Base-by-base conservation (phyloP, 192 early-diverging fungal species). In the Chytriomyces sp. region DNA sequence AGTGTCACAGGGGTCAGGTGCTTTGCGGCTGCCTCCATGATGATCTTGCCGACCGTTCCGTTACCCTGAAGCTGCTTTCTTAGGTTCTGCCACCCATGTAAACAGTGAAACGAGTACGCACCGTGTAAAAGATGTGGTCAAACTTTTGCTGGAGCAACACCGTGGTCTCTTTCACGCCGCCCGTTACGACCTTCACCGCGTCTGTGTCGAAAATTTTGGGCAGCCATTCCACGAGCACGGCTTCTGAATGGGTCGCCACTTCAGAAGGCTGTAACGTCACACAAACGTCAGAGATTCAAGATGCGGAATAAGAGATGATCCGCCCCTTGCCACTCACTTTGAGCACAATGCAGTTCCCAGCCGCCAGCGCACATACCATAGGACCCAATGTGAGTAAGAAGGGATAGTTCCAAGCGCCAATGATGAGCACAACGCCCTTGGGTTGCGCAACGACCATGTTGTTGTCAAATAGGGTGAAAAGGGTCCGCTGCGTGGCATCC, bases 41-140 rank as follows among this genome's bases (percentile, higher is more conserved):
- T 85, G 26, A 95, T 84, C 64, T 86, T 89, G 37, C 89, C 96
- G 26, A 98, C 91, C 5, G 64, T 41, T 6, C 85, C 85, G 72
- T 86, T 91, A 54, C 96, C 96, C 0, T n/a, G n/a, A n/a, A n/a
- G n/a, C n/a, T n/a, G n/a, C n/a, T n/a, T n/a, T n/a, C n/a, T n/a
- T n/a, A n/a, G n/a, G n/a, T n/a, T n/a, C n/a, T n/a, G 72, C 85
- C 91, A 59, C 96, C 96, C n/a, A n/a, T n/a, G n/a, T n/a, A n/a
- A n/a, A n/a, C n/a, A n/a, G n/a, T n/a, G n/a, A n/a, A n/a, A n/a
- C n/a, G n/a, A n/a, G n/a, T n/a, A n/a, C n/a, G n/a, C n/a, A n/a
- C 96, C 0, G 96, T 98, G 80, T 93, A 98, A 64, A 93, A 93
- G 73, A 94, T 95, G 77, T 94, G 91, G 77, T 98, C 94, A 60